phyloP scores from a whole-genome alignment of 345 rosid genomes.

The Noccaea caerulescens region DNA sequence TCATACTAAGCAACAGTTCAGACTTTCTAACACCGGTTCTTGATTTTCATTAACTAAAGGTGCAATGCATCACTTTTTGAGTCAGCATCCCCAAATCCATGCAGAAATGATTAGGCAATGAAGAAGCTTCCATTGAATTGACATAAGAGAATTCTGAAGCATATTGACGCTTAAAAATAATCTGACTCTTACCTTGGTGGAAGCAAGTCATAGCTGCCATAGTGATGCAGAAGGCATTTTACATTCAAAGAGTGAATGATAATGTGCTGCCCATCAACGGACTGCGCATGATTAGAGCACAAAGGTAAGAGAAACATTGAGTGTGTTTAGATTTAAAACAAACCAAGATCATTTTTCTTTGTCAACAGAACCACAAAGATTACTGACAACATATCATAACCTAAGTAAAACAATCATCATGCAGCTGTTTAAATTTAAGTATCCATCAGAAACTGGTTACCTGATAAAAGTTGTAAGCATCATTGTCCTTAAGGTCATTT shows the following conservation, averaged over 20 bases:
- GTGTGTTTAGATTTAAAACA: neutral
- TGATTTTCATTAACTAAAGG: conserved; percentile 3
- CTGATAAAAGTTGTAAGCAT: conserved; percentile 83
- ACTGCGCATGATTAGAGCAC: conserved; percentile 54
- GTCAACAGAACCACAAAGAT: neutral
- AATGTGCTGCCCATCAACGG: conserved; percentile 87
- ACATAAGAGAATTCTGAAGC: neutral
- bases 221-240: conserved; percentile 89
- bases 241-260: conserved; percentile 83
- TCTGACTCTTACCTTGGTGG: conserved; percentile 51
- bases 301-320: conserved; percentile 10
- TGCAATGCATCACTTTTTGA: neutral
- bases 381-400: neutral
- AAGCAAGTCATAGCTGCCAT: conserved; percentile 76
- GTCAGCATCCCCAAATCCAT: conserved; percentile 2
- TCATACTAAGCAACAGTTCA: neutral
- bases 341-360: neutral
- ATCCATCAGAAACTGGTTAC: conserved; percentile 46
- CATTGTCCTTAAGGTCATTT: conserved; percentile 57
- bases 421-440: conserved; percentile 3
- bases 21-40: neutral
- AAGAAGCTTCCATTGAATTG: conserved; percentile 12
- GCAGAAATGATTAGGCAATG: conserved; percentile 4
- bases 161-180: neutral
- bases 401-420: conserved; percentile 1